Base-by-base conservation (phyloP, 2,329 filamentous ascomycete species). In the Trichoderma brevicompactum region DNA sequence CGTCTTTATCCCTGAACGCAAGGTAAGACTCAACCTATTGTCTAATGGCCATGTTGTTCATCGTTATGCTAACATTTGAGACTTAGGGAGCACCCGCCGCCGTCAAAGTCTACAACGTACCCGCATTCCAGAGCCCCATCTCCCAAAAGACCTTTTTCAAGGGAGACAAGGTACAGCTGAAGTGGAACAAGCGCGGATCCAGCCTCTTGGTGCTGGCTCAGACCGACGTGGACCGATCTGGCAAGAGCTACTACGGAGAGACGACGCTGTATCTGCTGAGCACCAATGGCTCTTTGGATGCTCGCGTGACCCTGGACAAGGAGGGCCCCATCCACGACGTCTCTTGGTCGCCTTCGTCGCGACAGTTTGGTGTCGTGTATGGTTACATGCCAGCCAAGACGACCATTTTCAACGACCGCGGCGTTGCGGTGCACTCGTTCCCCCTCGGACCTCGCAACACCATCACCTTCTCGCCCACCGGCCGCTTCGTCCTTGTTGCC, bases 61-160 rank as follows among this genome's bases (percentile, higher is more conserved):
- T 40, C 28, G n/a, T 32, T 40, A 28, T 13, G 13, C 65, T 65
- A 44, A 66, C 46, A 13, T 19, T 46, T 66, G 13, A 46, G 3
- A 28, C 28, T 23, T 70, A 96, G 92, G 94, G 95, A 59, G 91
- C 94, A 86, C 95, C 95, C 41, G 94, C 95, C 63, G 87, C 92
- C 1, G 93, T 98, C 77, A 96, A 96, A 80, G 91, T 98, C 67
- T 99, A 91, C 82, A 92, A 94, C 71, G 91, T 98, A 41, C 94
- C 95, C 48, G 85, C 95, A 72, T 98, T 98, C 80, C 85, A 80
- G 69, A 82, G 82, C 61, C 89, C 94, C 5, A 89, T 97, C 56
- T 97, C 94, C 44, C 94, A 98, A 77, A 99, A 99, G 88, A 97
- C 91, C 1, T 99, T 99, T 77, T 99, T 93, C 87, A 99, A 99